A percentile compares a stretch with the other conserved stretches of the same genome.
Conservation (phyloP, 73 alveolate genomes). For the Paramecium tetraurelia region DNA sequence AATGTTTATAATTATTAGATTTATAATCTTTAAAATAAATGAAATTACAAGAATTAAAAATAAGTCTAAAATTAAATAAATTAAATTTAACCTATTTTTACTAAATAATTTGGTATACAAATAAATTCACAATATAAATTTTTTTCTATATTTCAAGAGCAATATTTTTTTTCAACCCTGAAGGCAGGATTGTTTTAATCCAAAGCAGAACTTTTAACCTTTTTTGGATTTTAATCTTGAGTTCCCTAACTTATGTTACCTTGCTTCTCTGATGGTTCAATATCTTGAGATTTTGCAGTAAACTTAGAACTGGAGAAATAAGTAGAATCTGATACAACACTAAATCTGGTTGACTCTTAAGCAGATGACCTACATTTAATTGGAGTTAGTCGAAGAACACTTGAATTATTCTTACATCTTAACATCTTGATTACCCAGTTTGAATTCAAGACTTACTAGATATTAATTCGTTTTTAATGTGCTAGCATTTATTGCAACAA, state of each 20-base stretch:
- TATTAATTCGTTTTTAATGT: slow-evolving; percentile 19
- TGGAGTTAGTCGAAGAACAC: not conserved
- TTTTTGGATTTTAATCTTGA: not conserved
- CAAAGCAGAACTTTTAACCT: not conserved
- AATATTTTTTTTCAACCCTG: not conserved
- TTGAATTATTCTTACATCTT: not conserved
- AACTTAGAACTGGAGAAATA: not conserved
- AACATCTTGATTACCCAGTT: not conserved
- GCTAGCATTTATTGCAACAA: not conserved
- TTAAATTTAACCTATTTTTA: too few relatives aligned
- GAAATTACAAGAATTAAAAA: too few relatives aligned
- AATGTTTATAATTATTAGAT: too few relatives aligned
- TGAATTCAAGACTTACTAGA: not conserved
- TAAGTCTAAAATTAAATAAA: too few relatives aligned
- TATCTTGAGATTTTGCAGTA: not conserved
- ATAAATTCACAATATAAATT: not conserved
- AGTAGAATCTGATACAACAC: not conserved
- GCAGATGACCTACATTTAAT: not conserved
- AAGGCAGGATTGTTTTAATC: not conserved
- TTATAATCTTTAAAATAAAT: too few relatives aligned
- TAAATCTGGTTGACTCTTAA: not conserved
- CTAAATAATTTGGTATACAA: not conserved
- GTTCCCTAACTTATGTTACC: too few relatives aligned
- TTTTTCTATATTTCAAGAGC: not conserved
- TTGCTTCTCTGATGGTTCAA: not conserved